Base-by-base conservation (phyloP, 1,284 basidiomycete genomes). In the Ceratobasidium sp. region DNA sequence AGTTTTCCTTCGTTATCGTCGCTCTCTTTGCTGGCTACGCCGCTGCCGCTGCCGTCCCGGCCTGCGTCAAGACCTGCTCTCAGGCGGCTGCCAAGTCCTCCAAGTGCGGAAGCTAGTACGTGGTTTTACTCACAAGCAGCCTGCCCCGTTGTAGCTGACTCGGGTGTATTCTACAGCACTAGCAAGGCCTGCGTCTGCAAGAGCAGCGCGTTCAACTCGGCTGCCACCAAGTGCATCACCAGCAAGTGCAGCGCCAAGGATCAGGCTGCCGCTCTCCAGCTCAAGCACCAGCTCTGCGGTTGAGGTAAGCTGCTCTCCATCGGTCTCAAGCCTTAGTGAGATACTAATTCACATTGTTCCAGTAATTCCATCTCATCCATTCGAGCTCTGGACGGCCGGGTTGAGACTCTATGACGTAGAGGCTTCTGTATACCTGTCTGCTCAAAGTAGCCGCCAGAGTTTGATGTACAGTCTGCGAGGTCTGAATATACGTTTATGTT, bases 11-110 rank as follows among this genome's bases (percentile, higher is more conserved):
- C 58, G 37, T 43, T 19, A 4, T 61, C 39, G 37, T 61, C 37
- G 58, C 58, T 61, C 58, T 61, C 37, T 61, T 61, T 27, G 58
- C 58, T 19, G 37, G 58, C 37, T 61, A 61, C 24, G 58, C 58
- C 24, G 37, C 58, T 22, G 29, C 34, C 22, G 37, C 37, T 22
- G 37, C 27, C 14, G 16, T 61, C 37, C 58, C 58, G 41, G 37
- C n/a, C 34, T 61, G 58, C 37, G 58, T 41, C 58, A 41, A 61
- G 37, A 22, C 34, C 19, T 61, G 58, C 58, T 39, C 27, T 27
- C 13, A 29, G 37, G 27, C 34, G n/a, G 58, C 58, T n/a, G 58
- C 58, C 34, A 61, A 61, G 13, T 41, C 34, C 24, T 11, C 58
- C 58, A 39, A 61, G 39, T 61, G 58, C n/a, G 58, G 58, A 41